Percentiles rank a stretch among this genome's conserved stretches.
These are phyloP conservation scores for Thymus mandschuricus DNA, from an alignment of 257 asterid species.

Conservation along the genomic window DNA sequence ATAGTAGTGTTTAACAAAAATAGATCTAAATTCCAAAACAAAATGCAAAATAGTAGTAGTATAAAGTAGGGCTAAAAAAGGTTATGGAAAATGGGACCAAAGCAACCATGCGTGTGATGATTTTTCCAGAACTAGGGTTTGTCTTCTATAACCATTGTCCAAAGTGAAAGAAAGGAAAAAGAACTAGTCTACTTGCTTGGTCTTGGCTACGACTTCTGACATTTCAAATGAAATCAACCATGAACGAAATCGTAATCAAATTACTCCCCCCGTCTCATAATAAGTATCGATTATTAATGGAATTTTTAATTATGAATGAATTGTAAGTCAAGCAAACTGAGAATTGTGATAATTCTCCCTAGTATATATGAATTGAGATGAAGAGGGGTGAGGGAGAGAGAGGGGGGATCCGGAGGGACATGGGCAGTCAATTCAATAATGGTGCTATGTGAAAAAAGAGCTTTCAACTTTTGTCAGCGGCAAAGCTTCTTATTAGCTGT, in stretches of 20 bases:
- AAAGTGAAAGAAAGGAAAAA: constrained; percentile 18
- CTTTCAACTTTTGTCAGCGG: constrained; percentile 53
- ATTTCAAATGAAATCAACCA: background rate
- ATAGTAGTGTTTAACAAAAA: too few species aligned
- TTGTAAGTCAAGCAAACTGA: background rate
- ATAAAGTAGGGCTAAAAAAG: constrained; percentile 26
- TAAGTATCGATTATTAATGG: too few species aligned
- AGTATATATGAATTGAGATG: background rate
- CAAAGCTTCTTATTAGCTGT: constrained; percentile 46
- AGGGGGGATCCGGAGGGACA: constrained; percentile 37
- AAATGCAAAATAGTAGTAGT: background rate
- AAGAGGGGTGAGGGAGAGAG: background rate
- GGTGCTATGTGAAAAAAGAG: constrained; percentile 39
- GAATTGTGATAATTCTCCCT: constrained; percentile 23
- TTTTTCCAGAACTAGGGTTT: constrained; percentile 46
- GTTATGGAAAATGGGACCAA: constrained; percentile 54
- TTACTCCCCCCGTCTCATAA: too few species aligned
- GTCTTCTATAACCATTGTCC: constrained; percentile 33
- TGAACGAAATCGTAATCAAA: background rate
- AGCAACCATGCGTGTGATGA: constrained; percentile 83
- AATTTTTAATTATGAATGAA: background rate
- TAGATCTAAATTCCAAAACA: background rate
- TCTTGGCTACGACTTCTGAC: constrained; percentile 21
- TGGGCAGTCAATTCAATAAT: constrained; percentile 42
- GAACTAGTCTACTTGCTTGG: constrained; percentile 7